Conservation (phyloP, 2,329 filamentous ascomycete species). For the Aspergillus ustus region DNA sequence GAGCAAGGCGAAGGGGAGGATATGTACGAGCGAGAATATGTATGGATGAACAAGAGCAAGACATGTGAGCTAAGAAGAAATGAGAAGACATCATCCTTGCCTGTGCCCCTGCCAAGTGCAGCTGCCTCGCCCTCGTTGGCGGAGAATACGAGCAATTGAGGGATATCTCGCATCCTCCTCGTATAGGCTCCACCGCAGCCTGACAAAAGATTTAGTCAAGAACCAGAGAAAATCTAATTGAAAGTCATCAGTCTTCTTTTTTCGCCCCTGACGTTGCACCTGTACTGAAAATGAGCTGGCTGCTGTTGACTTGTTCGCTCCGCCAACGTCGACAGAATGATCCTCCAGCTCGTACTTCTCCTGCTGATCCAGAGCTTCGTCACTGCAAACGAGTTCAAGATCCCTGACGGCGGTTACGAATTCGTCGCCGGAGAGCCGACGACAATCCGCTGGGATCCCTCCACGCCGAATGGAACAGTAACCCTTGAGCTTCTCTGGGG, state of each 20-base stretch:
- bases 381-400: background rate
- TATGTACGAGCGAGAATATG: too few relatives aligned
- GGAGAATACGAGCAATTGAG: background rate
- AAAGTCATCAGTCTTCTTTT: background rate
- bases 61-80: background rate
- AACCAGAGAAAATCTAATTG: background rate
- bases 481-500: conserved; percentile 6
- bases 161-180: background rate
- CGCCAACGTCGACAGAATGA: background rate
- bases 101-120: background rate
- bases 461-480: background rate
- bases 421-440: conserved; percentile 4
- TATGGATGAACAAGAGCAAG: background rate
- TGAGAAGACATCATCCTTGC: rapidly evolving
- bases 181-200: background rate
- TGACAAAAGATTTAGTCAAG: background rate
- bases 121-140: background rate
- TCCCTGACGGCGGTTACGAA: background rate
- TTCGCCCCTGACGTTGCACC: background rate
- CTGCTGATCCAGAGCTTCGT: background rate
- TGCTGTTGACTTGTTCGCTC: background rate
- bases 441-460: background rate
- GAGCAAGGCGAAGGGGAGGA: too few relatives aligned
- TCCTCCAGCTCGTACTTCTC: background rate
- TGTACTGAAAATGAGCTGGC: background rate